Percentiles rank a stretch among this genome's conserved stretches.
These are phyloP conservation scores for Tilletiaria anomala DNA, from an alignment of 1,284 basidiomycete genomes.

Conservation along the genomic window DNA sequence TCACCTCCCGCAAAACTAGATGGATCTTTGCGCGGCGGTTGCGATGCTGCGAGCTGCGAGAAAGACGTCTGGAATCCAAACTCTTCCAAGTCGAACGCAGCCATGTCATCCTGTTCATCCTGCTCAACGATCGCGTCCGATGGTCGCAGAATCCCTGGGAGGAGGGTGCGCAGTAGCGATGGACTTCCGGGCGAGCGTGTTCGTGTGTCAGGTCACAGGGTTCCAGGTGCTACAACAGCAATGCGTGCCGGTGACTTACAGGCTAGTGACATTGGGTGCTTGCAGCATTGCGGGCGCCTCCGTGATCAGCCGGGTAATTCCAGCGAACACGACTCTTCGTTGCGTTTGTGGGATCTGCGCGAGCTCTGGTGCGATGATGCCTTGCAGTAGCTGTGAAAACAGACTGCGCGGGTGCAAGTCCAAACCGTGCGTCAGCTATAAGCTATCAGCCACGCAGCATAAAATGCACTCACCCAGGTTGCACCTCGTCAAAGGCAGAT, in stretches of 20 bases:
- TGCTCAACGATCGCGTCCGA: constrained; percentile 45
- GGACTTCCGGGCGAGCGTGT: constrained; percentile 46
- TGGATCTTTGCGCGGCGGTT: too few relatives aligned
- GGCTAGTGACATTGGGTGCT: constrained; percentile 51
- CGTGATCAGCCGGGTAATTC: constrained; percentile 63
- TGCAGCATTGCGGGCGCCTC: constrained; percentile 55
- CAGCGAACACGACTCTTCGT: constrained; percentile 70
- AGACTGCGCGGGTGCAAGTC: constrained; percentile 39
- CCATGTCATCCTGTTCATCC: constrained; percentile 47
- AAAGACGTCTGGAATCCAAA: constrained; percentile 86
- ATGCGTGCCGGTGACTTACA: constrained; percentile 46
- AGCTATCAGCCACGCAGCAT: neutral
- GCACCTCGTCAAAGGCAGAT: constrained; percentile 62
- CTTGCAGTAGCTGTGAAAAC: constrained; percentile 66
- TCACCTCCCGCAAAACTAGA: too few relatives aligned
- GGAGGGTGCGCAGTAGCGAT: constrained; percentile 55
- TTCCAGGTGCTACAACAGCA: neutral
- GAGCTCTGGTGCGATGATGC: constrained; percentile 67
- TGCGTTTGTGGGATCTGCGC: constrained; percentile 66
- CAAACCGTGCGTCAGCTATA: neutral
- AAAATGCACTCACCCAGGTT: constrained; percentile 49
- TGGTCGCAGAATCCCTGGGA: constrained; percentile 52
- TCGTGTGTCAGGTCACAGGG: constrained; percentile 3
- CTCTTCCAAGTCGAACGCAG: constrained; percentile 73
- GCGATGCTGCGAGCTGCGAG: constrained; percentile 69